These are phyloP conservation scores for Pachysolen tannophilus DNA, from an alignment of 805 yeast species.

Conservation along the genomic window DNA sequence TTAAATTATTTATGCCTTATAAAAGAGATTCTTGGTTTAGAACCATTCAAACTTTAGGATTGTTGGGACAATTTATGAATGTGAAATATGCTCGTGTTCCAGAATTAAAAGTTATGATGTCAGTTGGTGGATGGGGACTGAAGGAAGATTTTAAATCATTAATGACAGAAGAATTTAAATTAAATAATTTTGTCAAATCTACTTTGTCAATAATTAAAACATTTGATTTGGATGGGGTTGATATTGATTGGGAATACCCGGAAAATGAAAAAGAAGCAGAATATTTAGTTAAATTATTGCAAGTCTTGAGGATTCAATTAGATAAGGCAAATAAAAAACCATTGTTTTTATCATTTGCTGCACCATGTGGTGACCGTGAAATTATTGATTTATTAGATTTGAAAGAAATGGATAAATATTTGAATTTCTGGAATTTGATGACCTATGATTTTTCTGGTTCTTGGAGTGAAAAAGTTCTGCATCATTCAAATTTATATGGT, in stretches of 20 bases:
- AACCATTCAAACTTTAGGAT: too few relatives aligned
- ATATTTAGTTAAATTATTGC: constrained; percentile 32
- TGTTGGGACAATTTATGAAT: constrained; percentile 21
- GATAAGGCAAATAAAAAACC: constrained; percentile 15
- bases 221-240: constrained; percentile 72
- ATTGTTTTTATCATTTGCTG: constrained; percentile 54
- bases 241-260: constrained; percentile 87
- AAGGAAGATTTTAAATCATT: constrained; percentile 39
- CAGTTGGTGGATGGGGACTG: constrained; percentile 73
- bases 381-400: constrained; percentile 32
- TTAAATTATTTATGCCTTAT: too few relatives aligned
- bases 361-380: constrained; percentile 53
- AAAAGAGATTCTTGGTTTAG: too few relatives aligned
- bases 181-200: constrained; percentile 37
- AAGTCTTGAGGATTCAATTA: constrained; percentile 29
- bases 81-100: constrained; percentile 17
- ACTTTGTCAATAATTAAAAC: constrained; percentile 34
- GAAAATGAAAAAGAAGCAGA: constrained; percentile 32
- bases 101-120: constrained; percentile 45
- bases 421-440: constrained; percentile 75
- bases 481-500: constrained; percentile 52
- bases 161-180: constrained; percentile 23
- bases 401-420: constrained; percentile 40
- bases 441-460: constrained; percentile 73
- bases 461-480: constrained; percentile 52